Base-by-base conservation (phyloP, 768 basidiomycete genomes). In the Hortiboletus flavorubellus region DNA sequence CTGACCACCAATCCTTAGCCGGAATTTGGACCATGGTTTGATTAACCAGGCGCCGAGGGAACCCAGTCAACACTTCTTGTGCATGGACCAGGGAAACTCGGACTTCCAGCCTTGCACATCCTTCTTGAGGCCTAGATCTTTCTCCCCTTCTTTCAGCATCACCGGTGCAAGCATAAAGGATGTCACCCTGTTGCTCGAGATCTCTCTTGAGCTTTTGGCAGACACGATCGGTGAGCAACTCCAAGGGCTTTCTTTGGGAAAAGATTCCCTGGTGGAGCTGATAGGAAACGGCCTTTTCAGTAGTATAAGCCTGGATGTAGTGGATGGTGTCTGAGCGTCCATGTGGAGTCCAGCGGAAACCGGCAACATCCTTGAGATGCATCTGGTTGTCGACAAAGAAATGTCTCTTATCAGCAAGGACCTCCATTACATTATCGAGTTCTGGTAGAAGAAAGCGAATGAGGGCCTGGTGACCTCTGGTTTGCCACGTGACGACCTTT, bases 261-360 rank as follows among this genome's bases (percentile, higher is more conserved):
- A 56, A 61, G 0, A 60, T 30, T 0, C 59, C 41, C 0, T 39
- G 4, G 9, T 62, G 56, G 2, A 61, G 56, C 16, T 61, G 61
- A 23, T 62, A 61, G 0, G 51, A 49, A 0, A 61, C 16, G 0
- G 37, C 12, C 8, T 62, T 62, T 11, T 61, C 48, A 0, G 56
- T 62, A 0, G 53, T 58, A 3, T 63, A 63, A 0, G 48, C 53
- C 4, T 61, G 53, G 1, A 62, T 7, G 5, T 61, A 62, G 7
- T 1, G 2, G 4, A 54, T 3, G 7, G 4, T 12, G 1, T 48
- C 7, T 1, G 37, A 39, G 2, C 23, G n/a, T 1, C 34, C 26
- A 26, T 26, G 26, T 21, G 21, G 21, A 21, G 21, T 21, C 21
- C 21, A 21, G 21, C 21, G 4, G 10, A 62, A 56, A 0, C 53